Evolutionary conservation across 768 basidiomycete genomes (phyloP).

Genomic region (Cyclocybe cylindracea): DNA sequence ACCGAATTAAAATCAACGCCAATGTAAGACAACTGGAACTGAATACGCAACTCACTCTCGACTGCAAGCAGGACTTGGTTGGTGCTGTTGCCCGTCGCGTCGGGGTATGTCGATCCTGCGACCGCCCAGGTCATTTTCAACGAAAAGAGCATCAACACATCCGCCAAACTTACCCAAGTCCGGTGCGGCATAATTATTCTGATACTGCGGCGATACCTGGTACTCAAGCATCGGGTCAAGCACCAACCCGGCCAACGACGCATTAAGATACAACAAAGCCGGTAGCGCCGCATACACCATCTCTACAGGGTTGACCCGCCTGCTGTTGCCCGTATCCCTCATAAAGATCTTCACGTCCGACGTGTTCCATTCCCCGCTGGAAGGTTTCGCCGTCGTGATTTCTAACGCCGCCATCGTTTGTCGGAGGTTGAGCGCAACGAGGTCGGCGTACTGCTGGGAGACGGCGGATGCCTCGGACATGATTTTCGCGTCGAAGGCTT

Average conservation of each 20-base stretch:
- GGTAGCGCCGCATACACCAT: slow-evolving; percentile 44
- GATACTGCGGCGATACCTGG: slow-evolving; percentile 17
- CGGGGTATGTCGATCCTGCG: slow-evolving; percentile 15
- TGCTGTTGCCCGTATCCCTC: slow-evolving; percentile 45
- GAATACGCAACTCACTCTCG: slow-evolving; percentile 14
- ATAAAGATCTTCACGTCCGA: slow-evolving; percentile 48
- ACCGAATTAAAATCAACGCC: slow-evolving; percentile 15
- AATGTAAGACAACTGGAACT: too few species aligned
- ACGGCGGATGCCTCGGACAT: slow-evolving; percentile 34
- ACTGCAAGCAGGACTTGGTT: background rate
- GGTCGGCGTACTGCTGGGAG: slow-evolving; percentile 37
- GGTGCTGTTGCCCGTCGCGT: slow-evolving; percentile 6
- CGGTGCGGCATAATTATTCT: slow-evolving; percentile 18
- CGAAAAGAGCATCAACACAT: background rate
- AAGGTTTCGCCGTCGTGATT: slow-evolving; percentile 39
- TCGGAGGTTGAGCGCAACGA: slow-evolving; percentile 43
- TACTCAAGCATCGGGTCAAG: slow-evolving; percentile 51
- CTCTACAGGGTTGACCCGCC: slow-evolving; percentile 46
- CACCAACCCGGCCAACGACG: slow-evolving; percentile 38
- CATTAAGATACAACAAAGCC: slow-evolving; percentile 43
- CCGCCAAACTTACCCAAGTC: slow-evolving; percentile 25
- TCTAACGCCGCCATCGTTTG: slow-evolving; percentile 49
- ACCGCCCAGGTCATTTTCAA: background rate
- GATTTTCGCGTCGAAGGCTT: slow-evolving; percentile 39
- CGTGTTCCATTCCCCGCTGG: slow-evolving; percentile 28